These are phyloP conservation scores for Anacardium occidentale DNA, from an alignment of 345 rosid species.

Conservation along the genomic window DNA sequence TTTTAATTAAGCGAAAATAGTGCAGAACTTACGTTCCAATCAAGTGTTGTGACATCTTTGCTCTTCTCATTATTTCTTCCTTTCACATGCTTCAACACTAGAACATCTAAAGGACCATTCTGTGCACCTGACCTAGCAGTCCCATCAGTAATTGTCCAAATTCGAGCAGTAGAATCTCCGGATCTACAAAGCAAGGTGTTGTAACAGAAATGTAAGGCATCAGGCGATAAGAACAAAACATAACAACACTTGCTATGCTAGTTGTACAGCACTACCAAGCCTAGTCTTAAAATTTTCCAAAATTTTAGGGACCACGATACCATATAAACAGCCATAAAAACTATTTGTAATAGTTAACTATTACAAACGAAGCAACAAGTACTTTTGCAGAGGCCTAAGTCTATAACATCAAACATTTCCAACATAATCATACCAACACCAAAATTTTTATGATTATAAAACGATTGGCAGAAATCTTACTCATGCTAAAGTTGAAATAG, in stretches of 20 bases:
- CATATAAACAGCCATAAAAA: neutral
- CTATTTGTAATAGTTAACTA: constrained; percentile 4
- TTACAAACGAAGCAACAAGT: neutral
- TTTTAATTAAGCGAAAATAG: constrained; percentile 8
- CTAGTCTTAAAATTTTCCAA: neutral
- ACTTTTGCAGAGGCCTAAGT: neutral
- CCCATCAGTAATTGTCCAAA: constrained; percentile 84
- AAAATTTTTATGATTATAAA: neutral
- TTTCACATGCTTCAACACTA: constrained; percentile 89
- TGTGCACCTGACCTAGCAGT: constrained; percentile 46
- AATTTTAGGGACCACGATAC: neutral
- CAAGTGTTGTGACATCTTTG: constrained; percentile 97
- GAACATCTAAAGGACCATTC: constrained; percentile 50
- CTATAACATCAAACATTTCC: neutral
- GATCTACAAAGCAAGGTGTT: constrained; percentile 48
- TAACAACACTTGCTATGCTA: neutral
- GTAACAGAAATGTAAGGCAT: constrained; percentile 4
- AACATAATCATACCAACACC: neutral
- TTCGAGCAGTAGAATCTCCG: constrained; percentile 98
- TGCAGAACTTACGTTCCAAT: constrained; percentile 87
- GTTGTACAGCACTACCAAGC: neutral
- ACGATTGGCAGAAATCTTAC: neutral
- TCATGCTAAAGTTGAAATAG: neutral
- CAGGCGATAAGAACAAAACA: neutral
- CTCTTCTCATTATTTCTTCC: constrained; percentile 96